Percentiles rank a stretch among this genome's conserved stretches.
phyloP scores from a whole-genome alignment of 1,139 yeast genomes.

The Williopsis jadinii region DNA sequence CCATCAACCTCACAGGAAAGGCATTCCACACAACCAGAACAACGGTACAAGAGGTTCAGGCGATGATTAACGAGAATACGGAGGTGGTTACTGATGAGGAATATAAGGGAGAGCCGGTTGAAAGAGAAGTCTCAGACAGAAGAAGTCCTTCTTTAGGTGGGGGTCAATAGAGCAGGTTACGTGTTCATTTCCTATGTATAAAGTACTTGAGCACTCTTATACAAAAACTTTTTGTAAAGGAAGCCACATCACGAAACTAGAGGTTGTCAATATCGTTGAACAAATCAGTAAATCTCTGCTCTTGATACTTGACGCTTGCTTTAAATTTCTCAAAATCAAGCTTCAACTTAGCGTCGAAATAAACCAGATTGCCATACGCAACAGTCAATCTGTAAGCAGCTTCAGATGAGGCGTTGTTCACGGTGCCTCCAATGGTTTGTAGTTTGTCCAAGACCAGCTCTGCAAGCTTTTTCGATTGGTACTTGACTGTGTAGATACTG shows the following conservation, averaged over 20 bases:
- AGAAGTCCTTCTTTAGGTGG: neutral
- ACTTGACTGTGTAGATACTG: slow-evolving; percentile 29
- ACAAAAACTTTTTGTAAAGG: too few relatives aligned
- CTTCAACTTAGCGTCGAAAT: slow-evolving; percentile 24
- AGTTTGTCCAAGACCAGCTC: slow-evolving; percentile 24
- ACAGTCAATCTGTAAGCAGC: slow-evolving; percentile 49
- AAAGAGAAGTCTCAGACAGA: too few relatives aligned
- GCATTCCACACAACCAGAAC: too few relatives aligned
- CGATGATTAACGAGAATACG: too few relatives aligned
- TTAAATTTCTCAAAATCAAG: slow-evolving; percentile 4
- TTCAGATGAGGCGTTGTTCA: slow-evolving; percentile 35
- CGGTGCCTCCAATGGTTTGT: slow-evolving; percentile 16
- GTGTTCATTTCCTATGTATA: too few relatives aligned
- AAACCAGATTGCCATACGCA: slow-evolving; percentile 42
- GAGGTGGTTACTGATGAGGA: neutral
- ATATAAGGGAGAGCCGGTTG: neutral
- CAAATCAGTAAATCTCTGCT: slow-evolving; percentile 15
- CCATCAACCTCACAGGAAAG: too few relatives aligned
- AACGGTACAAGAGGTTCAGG: too few relatives aligned
- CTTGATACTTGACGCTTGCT: slow-evolving; percentile 6
- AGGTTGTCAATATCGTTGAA: slow-evolving; percentile 11
- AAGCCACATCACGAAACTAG: too few relatives aligned
- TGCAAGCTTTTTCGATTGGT: slow-evolving; percentile 21
- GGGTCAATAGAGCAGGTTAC: too few relatives aligned
- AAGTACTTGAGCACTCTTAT: too few relatives aligned